phyloP scores from a whole-genome alignment of 305 asterid species.

The Euphrasia arctica region DNA sequence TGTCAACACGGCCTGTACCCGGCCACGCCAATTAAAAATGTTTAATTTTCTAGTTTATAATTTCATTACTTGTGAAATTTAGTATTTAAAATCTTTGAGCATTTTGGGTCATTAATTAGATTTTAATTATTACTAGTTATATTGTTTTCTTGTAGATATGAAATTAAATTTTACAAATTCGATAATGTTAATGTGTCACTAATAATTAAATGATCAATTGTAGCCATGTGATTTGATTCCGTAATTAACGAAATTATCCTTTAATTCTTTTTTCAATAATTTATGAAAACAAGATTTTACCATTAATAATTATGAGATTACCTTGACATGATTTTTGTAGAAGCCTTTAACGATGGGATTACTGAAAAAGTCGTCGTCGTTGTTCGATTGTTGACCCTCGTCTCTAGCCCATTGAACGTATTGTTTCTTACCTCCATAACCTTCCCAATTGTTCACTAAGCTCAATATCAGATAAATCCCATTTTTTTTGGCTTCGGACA shows the following conservation, averaged over 20 bases:
- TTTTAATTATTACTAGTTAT: too few relatives aligned
- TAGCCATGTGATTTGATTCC: not conserved
- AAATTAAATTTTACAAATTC: not conserved
- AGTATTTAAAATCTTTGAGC: too few relatives aligned
- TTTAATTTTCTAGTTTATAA: too few relatives aligned
- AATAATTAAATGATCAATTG: not conserved
- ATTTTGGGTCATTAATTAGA: too few relatives aligned
- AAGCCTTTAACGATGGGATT: conserved; percentile 37
- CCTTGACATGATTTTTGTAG: conserved; percentile 56
- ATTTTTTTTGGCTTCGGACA: conserved; percentile 45
- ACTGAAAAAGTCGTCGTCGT: conserved; percentile 57
- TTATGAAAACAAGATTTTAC: not conserved
- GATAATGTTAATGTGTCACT: not conserved
- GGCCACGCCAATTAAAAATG: too few relatives aligned
- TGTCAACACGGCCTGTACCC: conserved; percentile 35
- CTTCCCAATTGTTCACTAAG: conserved; percentile 59
- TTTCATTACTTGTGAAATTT: too few relatives aligned
- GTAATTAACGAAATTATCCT: not conserved
- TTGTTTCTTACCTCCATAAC: conserved; percentile 57
- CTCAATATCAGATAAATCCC: conserved; percentile 47
- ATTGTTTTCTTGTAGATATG: not conserved
- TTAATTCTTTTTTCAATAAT: not conserved
- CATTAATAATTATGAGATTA: conserved; percentile 15
- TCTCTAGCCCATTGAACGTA: conserved; percentile 58
- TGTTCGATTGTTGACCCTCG: conserved; percentile 43